Conservation (phyloP, 371 early-diverging fungal genomes). For the Apophysomyces ossiformis region DNA sequence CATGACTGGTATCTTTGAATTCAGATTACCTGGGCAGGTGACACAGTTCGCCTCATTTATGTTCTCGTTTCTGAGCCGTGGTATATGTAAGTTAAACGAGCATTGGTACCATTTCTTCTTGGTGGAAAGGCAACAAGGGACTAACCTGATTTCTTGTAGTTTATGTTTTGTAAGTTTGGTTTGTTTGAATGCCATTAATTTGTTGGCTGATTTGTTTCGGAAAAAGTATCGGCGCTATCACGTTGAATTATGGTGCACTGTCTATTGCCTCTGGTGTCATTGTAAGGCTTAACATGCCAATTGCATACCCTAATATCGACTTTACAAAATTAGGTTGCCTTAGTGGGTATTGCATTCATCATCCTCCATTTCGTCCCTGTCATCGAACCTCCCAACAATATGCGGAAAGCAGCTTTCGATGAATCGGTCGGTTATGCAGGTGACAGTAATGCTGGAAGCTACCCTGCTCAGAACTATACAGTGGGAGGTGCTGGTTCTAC, state of each 20-base stretch:
- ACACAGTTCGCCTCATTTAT: slow-evolving; percentile 25
- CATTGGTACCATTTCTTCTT: neutral
- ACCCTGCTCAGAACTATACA: slow-evolving; percentile 11
- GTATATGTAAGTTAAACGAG: slow-evolving; percentile 17
- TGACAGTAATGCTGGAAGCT: slow-evolving; percentile 12
- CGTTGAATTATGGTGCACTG: slow-evolving; percentile 17
- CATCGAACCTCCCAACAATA: slow-evolving; percentile 27
- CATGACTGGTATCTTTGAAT: slow-evolving; percentile 24
- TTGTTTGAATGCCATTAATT: neutral
- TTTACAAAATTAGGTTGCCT: slow-evolving; percentile 18
- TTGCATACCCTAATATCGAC: neutral
- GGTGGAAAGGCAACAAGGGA: neutral
- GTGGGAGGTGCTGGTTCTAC: slow-evolving; percentile 22
- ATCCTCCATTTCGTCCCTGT: slow-evolving; percentile 34
- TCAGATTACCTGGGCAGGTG: slow-evolving; percentile 18
- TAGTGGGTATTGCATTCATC: slow-evolving; percentile 25
- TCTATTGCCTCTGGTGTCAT: slow-evolving; percentile 23
- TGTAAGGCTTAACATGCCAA: slow-evolving; percentile 11
- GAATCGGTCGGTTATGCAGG: slow-evolving; percentile 14
- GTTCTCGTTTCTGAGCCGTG: slow-evolving; percentile 26
- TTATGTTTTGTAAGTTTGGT: slow-evolving; percentile 21
- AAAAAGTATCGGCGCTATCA: slow-evolving; percentile 21
- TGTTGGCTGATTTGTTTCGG: neutral
- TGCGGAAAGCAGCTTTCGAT: slow-evolving; percentile 26
- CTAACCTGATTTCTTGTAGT: slow-evolving; percentile 8